Percentiles rank a stretch among this genome's conserved stretches.
Evolutionary conservation across 192 early-diverging fungal species (phyloP).

Genomic region (Linnemannia hyalina): DNA sequence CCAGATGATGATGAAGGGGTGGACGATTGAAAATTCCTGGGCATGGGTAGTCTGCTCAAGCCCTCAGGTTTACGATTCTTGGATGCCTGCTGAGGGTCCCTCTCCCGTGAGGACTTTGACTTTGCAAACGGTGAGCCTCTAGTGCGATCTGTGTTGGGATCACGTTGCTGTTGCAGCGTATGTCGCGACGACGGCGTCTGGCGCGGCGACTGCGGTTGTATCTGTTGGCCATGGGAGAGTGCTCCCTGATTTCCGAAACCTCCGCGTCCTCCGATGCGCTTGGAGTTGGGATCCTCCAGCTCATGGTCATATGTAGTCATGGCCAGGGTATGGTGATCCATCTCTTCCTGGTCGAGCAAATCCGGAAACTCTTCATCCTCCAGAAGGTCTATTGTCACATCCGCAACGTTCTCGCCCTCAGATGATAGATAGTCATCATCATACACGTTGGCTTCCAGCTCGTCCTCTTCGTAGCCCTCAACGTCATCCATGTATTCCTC

Average conservation of each 20-base stretch:
- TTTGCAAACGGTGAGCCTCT: constrained; percentile 21
- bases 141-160: not conserved
- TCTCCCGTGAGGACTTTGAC: constrained; percentile 8
- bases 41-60: constrained; percentile 47
- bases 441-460: constrained; percentile 20
- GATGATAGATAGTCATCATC: constrained; percentile 47
- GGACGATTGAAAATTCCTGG: constrained; percentile 30
- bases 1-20: not conserved
- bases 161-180: constrained; percentile 13
- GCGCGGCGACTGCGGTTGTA: constrained; percentile 17
- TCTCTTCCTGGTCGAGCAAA: constrained; percentile 47
- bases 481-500: constrained; percentile 55
- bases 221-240: not conserved
- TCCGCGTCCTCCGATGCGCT: not conserved
- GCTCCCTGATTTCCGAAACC: not conserved
- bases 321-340: constrained; percentile 35
- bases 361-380: constrained; percentile 57
- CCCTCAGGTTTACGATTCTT: constrained; percentile 49
- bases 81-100: constrained; percentile 25
- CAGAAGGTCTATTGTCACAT: constrained; percentile 57
- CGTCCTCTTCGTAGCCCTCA: constrained; percentile 30
- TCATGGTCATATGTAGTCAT: constrained; percentile 50
- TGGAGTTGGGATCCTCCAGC: constrained; percentile 24
- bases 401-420: constrained; percentile 55
- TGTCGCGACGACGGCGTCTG: constrained; percentile 23